Conservation (phyloP, 1,139 yeast species). For the Citeromyces hawaiiensis region DNA sequence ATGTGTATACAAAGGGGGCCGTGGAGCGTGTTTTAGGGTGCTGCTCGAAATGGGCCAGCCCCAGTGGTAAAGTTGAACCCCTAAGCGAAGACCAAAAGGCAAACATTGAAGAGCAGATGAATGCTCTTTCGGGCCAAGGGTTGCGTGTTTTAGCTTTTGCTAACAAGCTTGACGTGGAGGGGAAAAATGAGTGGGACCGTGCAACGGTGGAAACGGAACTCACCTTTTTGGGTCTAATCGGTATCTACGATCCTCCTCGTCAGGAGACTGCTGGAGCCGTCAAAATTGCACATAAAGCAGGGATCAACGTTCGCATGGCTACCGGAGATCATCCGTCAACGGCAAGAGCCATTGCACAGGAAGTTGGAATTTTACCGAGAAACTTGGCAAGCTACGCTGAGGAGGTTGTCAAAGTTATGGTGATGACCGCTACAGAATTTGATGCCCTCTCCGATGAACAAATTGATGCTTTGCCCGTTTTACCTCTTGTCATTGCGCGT, state of each 20-base stretch:
- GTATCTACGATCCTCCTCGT: slow-evolving; percentile 79
- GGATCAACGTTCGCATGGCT: slow-evolving; percentile 73
- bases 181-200: slow-evolving; percentile 16
- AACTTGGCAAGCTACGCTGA: slow-evolving; percentile 50
- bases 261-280: slow-evolving; percentile 60
- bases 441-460: slow-evolving; percentile 50
- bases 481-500: slow-evolving; percentile 72
- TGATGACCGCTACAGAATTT: slow-evolving; percentile 66
- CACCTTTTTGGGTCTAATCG: slow-evolving; percentile 56
- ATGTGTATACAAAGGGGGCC: slow-evolving; percentile 62
- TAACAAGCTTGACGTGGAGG: slow-evolving; percentile 14
- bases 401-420: slow-evolving; percentile 53
- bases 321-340: slow-evolving; percentile 83
- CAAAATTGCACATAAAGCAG: slow-evolving; percentile 57
- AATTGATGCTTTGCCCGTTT: slow-evolving; percentile 53
- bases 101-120: slow-evolving; percentile 43
- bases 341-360: slow-evolving; percentile 72
- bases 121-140: slow-evolving; percentile 52
- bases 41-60: slow-evolving; percentile 43
- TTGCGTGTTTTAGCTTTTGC: slow-evolving; percentile 69
- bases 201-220: slow-evolving; percentile 40
- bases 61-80: slow-evolving; percentile 18
- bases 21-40: slow-evolving; percentile 56
- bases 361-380: slow-evolving; percentile 72
- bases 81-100: slow-evolving; percentile 28